A percentile compares a stretch with the other conserved stretches of the same genome.
Conservation (phyloP, 179 eudicot genomes). For the Carnegiea gigantea region DNA sequence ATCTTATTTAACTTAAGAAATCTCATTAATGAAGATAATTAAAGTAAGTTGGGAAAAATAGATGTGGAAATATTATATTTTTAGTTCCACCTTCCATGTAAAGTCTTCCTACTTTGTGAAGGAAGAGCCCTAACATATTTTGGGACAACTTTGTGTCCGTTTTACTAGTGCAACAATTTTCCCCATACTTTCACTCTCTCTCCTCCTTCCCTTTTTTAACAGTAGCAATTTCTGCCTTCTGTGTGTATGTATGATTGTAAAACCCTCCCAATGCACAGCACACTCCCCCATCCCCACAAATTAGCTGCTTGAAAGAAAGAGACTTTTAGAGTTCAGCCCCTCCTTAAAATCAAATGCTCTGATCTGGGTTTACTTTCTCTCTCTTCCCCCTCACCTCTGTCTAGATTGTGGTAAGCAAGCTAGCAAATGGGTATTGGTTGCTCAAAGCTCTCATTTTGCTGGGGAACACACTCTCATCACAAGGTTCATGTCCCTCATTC, state of each 20-base stretch:
- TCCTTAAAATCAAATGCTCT: conserved; percentile 16
- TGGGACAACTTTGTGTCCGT: conserved; percentile 7
- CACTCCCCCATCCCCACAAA: conserved; percentile 10
- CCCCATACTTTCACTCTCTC: not conserved
- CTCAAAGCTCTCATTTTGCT: conserved; percentile 66
- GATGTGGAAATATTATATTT: not conserved
- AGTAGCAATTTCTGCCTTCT: conserved; percentile 3
- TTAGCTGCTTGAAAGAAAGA: conserved; percentile 2
- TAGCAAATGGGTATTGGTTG: conserved; percentile 64
- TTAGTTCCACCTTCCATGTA: conserved; percentile 1
- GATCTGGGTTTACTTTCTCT: conserved; percentile 22
- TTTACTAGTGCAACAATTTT: not conserved
- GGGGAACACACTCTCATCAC: conserved; percentile 54
- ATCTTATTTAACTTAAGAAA: not conserved
- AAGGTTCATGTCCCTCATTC: conserved; percentile 51
- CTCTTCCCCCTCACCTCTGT: conserved; percentile 5
- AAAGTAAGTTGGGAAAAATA: not conserved
- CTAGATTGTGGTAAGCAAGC: not conserved
- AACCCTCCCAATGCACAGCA: conserved; percentile 24
- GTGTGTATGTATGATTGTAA: not conserved
- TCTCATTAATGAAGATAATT: not conserved
- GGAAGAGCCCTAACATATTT: not conserved
- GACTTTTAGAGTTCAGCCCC: not conserved
- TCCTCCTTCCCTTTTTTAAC: not conserved
- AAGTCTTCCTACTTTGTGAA: conserved; percentile 7